Evolutionary conservation across 2,329 filamentous ascomycete genomes (phyloP), one percentile per base, ranked within the genome.

Genomic region (Arthrobotrys iridis): DNA sequence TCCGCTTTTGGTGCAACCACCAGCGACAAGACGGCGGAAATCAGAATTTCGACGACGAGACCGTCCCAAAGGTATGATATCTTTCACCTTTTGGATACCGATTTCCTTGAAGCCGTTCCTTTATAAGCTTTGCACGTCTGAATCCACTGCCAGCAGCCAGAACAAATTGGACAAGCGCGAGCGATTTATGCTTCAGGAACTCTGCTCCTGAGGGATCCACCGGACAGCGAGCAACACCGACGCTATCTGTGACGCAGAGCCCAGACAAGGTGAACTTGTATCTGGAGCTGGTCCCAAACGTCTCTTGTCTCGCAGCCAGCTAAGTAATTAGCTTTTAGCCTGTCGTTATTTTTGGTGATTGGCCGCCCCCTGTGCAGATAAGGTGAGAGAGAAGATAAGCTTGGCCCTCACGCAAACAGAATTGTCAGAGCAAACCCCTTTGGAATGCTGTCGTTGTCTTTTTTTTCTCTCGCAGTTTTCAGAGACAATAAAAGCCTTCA

Each of bases 1-100:
- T 74, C 71, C 71, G 71, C 48, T 75, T 75, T 43, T 63, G 71
- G 71, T 68, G 57, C 71, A 68, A 75, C 71, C 71, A 64, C 63
- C 63, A 75, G 46, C 48, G 63, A 63, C 50, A 75, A 55, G 46
- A 59, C 30, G 50, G 68, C 68, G 60, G 50, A 73, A 73, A 66
- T 73, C 52, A n/a, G 35, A 45, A 62, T 63, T 55, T 58, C 46
- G 58, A 58, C 35, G 63, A 62, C 58, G 66, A 71, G 58, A 65
- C 67, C 67, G 67, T 26, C 20, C 40, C 2, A 57, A 30, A 52
- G n/a, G 24, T 18, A 52, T 41, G 48, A 62, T 70, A 70, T 70
- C 65, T 70, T 45, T 60, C 43, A 24, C 43, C 3, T 46, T 52
- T 45, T 28, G 22, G n/a, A 33, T 65, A 50, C 58, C 48, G 35